Evolutionary conservation across 192 early-diverging fungal species (phyloP), one percentile per base, ranked within the genome.

Genomic region (Geranomyces michiganensis): DNA sequence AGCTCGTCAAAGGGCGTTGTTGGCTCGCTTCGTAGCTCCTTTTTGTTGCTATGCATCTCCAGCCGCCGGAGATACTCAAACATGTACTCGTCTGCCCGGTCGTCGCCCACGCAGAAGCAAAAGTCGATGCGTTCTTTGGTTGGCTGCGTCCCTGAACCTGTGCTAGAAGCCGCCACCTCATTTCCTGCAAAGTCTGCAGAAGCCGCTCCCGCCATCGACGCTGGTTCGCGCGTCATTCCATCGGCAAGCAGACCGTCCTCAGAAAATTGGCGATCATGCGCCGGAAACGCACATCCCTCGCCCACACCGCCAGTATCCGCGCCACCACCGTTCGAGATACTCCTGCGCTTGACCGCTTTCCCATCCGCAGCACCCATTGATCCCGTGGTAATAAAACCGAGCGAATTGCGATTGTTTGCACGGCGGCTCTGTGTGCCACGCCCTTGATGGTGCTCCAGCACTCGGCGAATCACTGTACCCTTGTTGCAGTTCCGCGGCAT

Each of bases 21-120:
- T 9, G 62, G 62, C 8, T 64, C 36, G 43, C 68, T 26, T 32
- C 67, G 27, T 24, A 56, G 17, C 8, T 56, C 59, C 15, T 74
- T 70, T 33, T 41, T 21, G 41, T 59, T 44, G 56, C 43, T 48
- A 44, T 71, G 77, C 15, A 65, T 10, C 44, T 78, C 70, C 27
- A 77, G 70, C 48, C 71, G 73, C 27, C 65, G 43, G 0, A 91
- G 74, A 56, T 84, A 87, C 49, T 81, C 84, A 81, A 94, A 94
- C 90, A 94, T 90, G 53, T 86, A 89, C 75, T 94, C 92, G 60
- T 94, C 92, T 3, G 89, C 76, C 5, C 91, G 86, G 72, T 93
- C 92, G 53, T 92, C 90, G 7, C 92, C 92, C 22, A 93, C 74
- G 12, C 80, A 77, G 7, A 94, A 74, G 27, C 92, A 79, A 73